These are phyloP conservation scores for Auricularia sp. DNA, from an alignment of 768 basidiomycete species.

Conservation along the genomic window DNA sequence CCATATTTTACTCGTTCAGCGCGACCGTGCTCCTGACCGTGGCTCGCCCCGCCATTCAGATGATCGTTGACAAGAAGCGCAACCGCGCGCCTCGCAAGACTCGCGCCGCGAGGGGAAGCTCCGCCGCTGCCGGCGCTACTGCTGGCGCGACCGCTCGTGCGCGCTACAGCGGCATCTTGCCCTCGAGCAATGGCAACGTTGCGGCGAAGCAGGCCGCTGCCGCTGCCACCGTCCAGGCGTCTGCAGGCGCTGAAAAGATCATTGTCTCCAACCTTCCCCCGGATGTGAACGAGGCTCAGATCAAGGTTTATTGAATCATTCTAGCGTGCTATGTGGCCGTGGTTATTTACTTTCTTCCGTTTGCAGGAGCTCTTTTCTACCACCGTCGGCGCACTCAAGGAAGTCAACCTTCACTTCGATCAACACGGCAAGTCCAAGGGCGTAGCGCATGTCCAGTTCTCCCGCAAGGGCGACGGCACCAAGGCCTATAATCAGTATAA, in stretches of 20 bases:
- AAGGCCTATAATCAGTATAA: conserved; percentile 93
- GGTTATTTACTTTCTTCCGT: conserved; percentile 4
- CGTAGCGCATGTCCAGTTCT: conserved; percentile 78
- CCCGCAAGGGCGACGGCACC: conserved; percentile 76
- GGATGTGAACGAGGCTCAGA: conserved; percentile 88
- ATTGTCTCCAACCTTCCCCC: conserved; percentile 89
- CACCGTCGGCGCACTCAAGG: conserved; percentile 80
- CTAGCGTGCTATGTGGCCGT: neutral
- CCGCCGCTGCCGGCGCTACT: conserved; percentile 11
- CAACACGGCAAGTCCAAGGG: conserved; percentile 82
- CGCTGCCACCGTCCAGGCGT: conserved; percentile 28
- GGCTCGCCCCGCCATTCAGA: neutral
- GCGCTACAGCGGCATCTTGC: conserved; percentile 14
- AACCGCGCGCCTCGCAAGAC: conserved; percentile 4
- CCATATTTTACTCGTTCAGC: neutral
- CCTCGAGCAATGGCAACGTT: conserved; percentile 21
- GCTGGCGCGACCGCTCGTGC: conserved; percentile 24
- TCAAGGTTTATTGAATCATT: conserved; percentile 56
- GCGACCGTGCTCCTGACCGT: neutral
- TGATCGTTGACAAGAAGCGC: conserved; percentile 7
- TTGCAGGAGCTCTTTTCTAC: conserved; percentile 81
- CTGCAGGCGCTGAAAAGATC: conserved; percentile 65
- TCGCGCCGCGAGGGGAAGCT: conserved; percentile 2
- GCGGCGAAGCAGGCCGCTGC: conserved; percentile 17
- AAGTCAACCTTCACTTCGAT: conserved; percentile 82